Conservation (phyloP, 2,329 filamentous ascomycete species). For the Fusarium nygamai region DNA sequence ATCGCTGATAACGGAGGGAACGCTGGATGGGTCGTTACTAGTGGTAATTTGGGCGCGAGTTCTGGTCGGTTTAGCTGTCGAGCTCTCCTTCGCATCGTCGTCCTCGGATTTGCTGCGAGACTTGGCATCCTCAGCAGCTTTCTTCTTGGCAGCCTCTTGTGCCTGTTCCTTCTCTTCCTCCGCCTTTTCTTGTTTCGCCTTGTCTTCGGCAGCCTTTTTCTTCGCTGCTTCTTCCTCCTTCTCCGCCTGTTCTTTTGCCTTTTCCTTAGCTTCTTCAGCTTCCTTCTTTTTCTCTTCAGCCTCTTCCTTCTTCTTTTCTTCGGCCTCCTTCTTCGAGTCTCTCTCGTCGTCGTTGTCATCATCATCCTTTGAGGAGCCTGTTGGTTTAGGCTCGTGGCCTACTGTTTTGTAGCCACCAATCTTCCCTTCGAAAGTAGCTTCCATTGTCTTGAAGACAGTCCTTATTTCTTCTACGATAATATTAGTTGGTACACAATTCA, state of each 20-base stretch:
- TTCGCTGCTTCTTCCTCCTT: conserved; percentile 17
- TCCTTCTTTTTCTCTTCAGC: conserved; percentile 24
- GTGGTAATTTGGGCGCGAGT: conserved; percentile 24
- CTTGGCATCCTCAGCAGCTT: conserved; percentile 24
- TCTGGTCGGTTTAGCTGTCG: conserved; percentile 35
- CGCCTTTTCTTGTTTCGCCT: conserved; percentile 25
- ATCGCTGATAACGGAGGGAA: conserved; percentile 43
- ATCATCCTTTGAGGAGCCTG: conserved; percentile 15
- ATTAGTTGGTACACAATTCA: conserved; percentile 5
- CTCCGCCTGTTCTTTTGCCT: conserved; percentile 23
- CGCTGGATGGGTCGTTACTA: conserved; percentile 28
- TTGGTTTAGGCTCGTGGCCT: conserved; percentile 25
- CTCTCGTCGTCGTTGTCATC: conserved; percentile 13
- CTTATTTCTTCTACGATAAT: conserved; percentile 44
- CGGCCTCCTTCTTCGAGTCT: conserved; percentile 11
- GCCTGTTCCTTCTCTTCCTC: conserved; percentile 26
- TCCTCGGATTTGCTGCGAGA: conserved; percentile 21
- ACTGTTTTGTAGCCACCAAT: conserved; percentile 57
- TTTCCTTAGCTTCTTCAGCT: conserved; percentile 37
- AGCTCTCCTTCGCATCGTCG: conserved; percentile 10
- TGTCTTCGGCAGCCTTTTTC: conserved; percentile 17
- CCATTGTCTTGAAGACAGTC: conserved; percentile 56
- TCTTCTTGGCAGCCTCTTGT: conserved; percentile 27
- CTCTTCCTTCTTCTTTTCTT: conserved; percentile 33
- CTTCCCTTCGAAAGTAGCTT: conserved; percentile 53